Evolutionary conservation across 164 flowering plant species (phyloP), one percentile per base, ranked within the genome.

Genomic region (Aristolochia fimbriata): DNA sequence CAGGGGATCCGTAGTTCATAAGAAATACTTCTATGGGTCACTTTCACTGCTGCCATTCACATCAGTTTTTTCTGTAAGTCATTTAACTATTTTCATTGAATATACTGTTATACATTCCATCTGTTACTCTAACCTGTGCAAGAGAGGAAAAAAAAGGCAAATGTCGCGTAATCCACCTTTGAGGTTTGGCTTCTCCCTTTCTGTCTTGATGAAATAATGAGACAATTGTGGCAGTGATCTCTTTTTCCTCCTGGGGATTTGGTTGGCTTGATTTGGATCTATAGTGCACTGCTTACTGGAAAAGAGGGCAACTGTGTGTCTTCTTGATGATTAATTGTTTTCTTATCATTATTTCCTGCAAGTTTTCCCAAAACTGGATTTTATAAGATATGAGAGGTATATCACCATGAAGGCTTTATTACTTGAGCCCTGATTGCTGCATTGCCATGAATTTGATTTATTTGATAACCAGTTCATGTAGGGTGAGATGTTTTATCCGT

Each of bases 1-100:
- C 82, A 93, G 99, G 80, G 99, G 99, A 50, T 62, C 83, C 41
- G 65, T 77, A 47, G 74, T 90, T 61, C 99, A 93, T 80, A 80
- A 62, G 78, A 82, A 74, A 47, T 82, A 80, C 69, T 76, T 93
- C 48, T 90, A 88, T 66, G 91, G 92, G 64, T 90, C 99, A 48
- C 87, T 76, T 59, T n/a, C 90, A 10, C 72, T 90, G 81, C 83
- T 93, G 64, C 99, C 99, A 13, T 53, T 93, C 59, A 82, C 89
- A n/a, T 50, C 76, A 54, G 84, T 73, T 53, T 83, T 88, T 23
- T 58, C 76, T 59, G 99, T 93, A 79, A 50, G 88, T 75, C 43
- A 59, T 13, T 23, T 14, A 6, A 60, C 48, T 23, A 30, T 7
- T 61, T 65, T 59, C 15, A 31, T 15, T 15, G 13, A 3, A 33